Evolutionary conservation across 768 basidiomycete genomes (phyloP).

Genomic region (Arthromyces matolae): DNA sequence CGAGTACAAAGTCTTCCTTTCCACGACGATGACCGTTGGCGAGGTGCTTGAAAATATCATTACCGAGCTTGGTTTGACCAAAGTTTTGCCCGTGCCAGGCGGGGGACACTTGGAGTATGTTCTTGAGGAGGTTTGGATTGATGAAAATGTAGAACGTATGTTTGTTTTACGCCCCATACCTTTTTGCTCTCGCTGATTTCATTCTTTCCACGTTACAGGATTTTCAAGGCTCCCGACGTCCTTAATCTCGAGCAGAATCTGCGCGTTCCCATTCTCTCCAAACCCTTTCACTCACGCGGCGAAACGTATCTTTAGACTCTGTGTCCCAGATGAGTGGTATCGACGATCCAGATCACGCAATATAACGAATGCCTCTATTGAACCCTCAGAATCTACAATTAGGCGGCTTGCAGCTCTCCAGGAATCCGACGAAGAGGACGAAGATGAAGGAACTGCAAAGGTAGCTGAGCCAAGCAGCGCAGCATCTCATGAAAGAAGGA

Average conservation of each 20-base stretch:
- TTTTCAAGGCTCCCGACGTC: constrained; percentile 41
- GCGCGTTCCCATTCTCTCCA: constrained; percentile 35
- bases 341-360: constrained; percentile 60
- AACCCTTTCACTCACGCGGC: constrained; percentile 42
- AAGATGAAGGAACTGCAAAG: constrained; percentile 64
- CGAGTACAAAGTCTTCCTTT: constrained; percentile 61
- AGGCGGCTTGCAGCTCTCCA: constrained; percentile 46
- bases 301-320: constrained; percentile 52
- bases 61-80: constrained; percentile 69
- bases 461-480: constrained; percentile 16
- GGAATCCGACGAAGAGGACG: constrained; percentile 41
- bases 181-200: constrained; percentile 12
- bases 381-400: constrained; percentile 51
- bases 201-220: constrained; percentile 25
- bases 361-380: constrained; percentile 40
- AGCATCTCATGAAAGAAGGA: constrained; percentile 46
- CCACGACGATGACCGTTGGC: constrained; percentile 50
- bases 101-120: constrained; percentile 69
- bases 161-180: neutral
- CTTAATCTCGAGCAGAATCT: constrained; percentile 39
- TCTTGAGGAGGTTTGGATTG: constrained; percentile 63
- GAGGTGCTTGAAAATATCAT: constrained; percentile 49
- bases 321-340: constrained; percentile 80
- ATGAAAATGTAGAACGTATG: constrained; percentile 55
- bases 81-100: constrained; percentile 60